A percentile compares a stretch with the other conserved stretches of the same genome.
phyloP scores from a whole-genome alignment of 352 stramenopile genomes.

The Peronospora tabacina region DNA sequence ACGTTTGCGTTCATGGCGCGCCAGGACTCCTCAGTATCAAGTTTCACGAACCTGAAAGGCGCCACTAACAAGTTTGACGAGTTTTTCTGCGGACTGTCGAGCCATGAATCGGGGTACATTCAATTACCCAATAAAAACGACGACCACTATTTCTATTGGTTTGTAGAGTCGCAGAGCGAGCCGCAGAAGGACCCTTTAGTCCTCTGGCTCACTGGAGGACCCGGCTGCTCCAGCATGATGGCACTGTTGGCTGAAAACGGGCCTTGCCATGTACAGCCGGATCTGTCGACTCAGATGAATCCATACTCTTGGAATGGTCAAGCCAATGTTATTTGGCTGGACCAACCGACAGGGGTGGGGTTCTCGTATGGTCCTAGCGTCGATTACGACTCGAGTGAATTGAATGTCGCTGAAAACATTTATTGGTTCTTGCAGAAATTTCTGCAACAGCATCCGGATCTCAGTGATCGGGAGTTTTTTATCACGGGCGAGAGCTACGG shows the following conservation, averaged over 20 bases:
- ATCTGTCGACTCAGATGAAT: constrained; percentile 43
- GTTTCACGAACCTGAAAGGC: constrained; percentile 21
- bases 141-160: constrained; percentile 70
- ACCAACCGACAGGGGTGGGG: constrained; percentile 55
- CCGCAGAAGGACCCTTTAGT: constrained; percentile 42
- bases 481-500: constrained; percentile 65
- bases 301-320: constrained; percentile 53
- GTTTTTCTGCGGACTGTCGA: constrained; percentile 36
- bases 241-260: constrained; percentile 54
- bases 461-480: constrained; percentile 43
- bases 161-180: constrained; percentile 36
- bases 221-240: constrained; percentile 53
- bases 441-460: constrained; percentile 38
- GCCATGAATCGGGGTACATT: constrained; percentile 43
- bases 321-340: constrained; percentile 69
- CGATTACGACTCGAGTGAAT: constrained; percentile 43
- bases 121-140: constrained; percentile 43
- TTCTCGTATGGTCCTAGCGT: constrained; percentile 46
- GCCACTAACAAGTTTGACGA: constrained; percentile 13
- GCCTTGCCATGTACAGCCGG: constrained; percentile 41
- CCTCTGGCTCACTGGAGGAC: constrained; percentile 60
- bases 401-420: constrained; percentile 53
- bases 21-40: constrained; percentile 20
- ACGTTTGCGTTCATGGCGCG: constrained; percentile 27
- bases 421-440: constrained; percentile 76